These are phyloP conservation scores for Dictyostelium firmibasis DNA, from an alignment of 78 protist genomes.

Conservation along the genomic window DNA sequence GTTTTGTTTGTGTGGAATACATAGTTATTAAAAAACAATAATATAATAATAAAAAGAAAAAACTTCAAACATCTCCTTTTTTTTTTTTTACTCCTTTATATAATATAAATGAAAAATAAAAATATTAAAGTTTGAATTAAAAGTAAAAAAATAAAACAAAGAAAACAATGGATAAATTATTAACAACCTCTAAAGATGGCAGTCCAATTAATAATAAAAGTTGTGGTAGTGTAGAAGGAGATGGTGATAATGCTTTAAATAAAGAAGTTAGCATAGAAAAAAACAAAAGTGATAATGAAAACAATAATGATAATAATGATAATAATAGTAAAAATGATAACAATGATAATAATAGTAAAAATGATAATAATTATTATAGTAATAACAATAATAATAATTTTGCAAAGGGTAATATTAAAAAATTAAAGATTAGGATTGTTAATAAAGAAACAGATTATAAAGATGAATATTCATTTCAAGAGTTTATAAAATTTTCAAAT, in stretches of 20 bases:
- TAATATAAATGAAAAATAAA: neutral
- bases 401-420: neutral
- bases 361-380: neutral
- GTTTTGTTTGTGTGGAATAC: neutral
- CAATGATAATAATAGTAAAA: neutral
- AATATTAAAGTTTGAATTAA: neutral
- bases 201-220: neutral
- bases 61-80: neutral
- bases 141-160: neutral
- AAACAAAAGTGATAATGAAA: neutral
- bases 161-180: neutral
- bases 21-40: neutral
- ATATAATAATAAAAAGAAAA: neutral
- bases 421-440: neutral
- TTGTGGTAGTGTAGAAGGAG: neutral
- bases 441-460: constrained; percentile 32
- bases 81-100: neutral
- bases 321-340: neutral
- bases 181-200: neutral
- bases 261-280: neutral
- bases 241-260: neutral
- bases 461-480: constrained; percentile 21
- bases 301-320: neutral
- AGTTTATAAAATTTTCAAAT: neutral
- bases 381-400: neutral